Evolutionary conservation across 225 moss, liverwort and hornwort species (phyloP).

Genomic region (Pseudisothecium myosuroides): DNA sequence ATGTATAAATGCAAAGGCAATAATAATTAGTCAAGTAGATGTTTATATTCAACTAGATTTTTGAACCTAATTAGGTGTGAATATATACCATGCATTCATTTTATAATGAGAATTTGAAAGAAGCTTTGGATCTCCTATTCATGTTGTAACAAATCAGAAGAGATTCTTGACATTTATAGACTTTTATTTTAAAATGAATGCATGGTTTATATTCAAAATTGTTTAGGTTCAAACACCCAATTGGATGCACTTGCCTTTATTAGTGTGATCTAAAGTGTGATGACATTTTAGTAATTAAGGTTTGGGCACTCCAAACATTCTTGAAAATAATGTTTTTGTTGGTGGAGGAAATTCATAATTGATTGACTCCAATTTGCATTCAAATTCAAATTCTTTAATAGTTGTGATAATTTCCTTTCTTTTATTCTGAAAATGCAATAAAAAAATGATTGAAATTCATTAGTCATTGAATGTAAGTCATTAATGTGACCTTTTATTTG

Average conservation of each 20-base stretch:
- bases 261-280: not conserved
- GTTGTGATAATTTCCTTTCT: not conserved
- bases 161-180: not conserved
- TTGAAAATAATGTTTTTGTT: not conserved
- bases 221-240: not conserved
- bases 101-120: no score
- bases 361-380: not conserved
- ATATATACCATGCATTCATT: no score
- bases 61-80: not conserved
- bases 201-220: not conserved
- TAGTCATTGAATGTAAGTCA: not conserved
- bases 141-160: not conserved
- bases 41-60: not conserved
- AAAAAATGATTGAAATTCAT: not conserved
- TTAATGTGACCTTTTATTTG: not conserved
- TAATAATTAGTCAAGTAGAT: not conserved
- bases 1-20: not conserved
- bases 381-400: not conserved
- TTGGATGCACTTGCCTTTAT: not conserved
- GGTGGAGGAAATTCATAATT: not conserved
- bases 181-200: not conserved
- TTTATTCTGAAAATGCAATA: not conserved
- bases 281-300: no score
- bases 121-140: not conserved
- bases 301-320: not conserved